Percentiles rank a stretch among this genome's conserved stretches.
These are phyloP conservation scores for Russula earlei DNA, from an alignment of 768 basidiomycete species.

Conservation along the genomic window DNA sequence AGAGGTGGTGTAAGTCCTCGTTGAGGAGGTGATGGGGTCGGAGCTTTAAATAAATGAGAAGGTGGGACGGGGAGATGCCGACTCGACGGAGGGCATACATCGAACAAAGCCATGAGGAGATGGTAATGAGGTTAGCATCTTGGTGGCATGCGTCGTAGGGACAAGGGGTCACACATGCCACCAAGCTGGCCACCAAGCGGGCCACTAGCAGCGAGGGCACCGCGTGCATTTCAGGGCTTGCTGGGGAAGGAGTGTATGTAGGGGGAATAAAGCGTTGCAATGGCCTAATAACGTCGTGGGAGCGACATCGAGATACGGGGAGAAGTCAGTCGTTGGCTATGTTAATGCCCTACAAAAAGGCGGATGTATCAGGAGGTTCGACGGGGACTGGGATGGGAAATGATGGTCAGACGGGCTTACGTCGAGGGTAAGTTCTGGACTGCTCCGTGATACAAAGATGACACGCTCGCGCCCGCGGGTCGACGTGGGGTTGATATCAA, in stretches of 20 bases:
- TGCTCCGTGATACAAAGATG: slow-evolving; percentile 65
- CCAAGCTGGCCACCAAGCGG: slow-evolving; percentile 77
- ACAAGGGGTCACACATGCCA: slow-evolving; percentile 80
- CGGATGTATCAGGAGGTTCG: not conserved
- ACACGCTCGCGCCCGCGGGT: too few species aligned
- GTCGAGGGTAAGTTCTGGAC: slow-evolving; percentile 34
- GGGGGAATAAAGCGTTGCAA: slow-evolving; percentile 77
- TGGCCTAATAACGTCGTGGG: slow-evolving; percentile 35
- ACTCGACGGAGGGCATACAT: slow-evolving; percentile 45
- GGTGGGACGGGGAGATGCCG: slow-evolving; percentile 35
- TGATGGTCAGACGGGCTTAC: slow-evolving; percentile 35
- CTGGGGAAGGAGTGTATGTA: slow-evolving; percentile 50
- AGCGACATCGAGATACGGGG: slow-evolving; percentile 1
- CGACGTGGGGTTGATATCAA: too few species aligned
- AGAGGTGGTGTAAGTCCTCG: slow-evolving; percentile 70
- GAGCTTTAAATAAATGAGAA: slow-evolving; percentile 59
- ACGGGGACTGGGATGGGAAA: not conserved
- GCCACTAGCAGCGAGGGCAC: slow-evolving; percentile 77
- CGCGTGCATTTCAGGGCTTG: slow-evolving; percentile 76
- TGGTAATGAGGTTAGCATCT: slow-evolving; percentile 66
- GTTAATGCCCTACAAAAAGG: not conserved
- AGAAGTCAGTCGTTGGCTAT: not conserved
- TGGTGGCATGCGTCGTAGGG: slow-evolving; percentile 71
- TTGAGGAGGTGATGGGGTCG: slow-evolving; percentile 66
- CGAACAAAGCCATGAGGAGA: slow-evolving; percentile 72